Evolutionary conservation across 83 land plant genomes (phyloP), one percentile per base, ranked within the genome.

Genomic region (Picea mariana): DNA sequence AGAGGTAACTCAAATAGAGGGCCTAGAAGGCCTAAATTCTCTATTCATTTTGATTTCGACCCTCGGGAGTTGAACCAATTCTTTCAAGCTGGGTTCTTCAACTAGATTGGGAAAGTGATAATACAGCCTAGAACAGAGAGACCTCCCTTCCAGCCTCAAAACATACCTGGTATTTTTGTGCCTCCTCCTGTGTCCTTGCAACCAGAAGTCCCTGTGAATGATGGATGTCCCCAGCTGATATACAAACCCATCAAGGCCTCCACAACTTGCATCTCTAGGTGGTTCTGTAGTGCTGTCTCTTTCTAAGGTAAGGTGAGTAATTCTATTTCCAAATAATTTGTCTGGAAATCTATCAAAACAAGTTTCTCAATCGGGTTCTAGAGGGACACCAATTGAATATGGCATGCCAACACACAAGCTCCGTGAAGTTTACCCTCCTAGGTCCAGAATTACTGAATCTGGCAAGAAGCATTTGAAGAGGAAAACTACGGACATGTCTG

Each of bases 201-300:
- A n/a, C n/a, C n/a, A n/a, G n/a, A n/a, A n/a, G n/a, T n/a, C n/a
- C n/a, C n/a, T n/a, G n/a, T n/a, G n/a, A n/a, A n/a, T n/a, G n/a
- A n/a, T n/a, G n/a, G n/a, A n/a, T n/a, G n/a, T n/a, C n/a, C n/a
- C n/a, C n/a, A n/a, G n/a, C n/a, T n/a, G n/a, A n/a, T n/a, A n/a
- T n/a, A n/a, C 26, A n/a, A 80, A 77, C 47, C 82, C 23, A n/a
- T 77, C 87, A 4, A 90, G 63, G 71, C 86, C 85, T 38, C 40
- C 84, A 13, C 92, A 88, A 73, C 76, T 77, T 64, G 80, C 62
- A 44, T 85, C 90, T 17, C 91, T 93, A 11, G 91, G 84, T 23
- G 97, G 92, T 67, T 98, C 97, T 16, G 81, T 91, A 78, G 95
- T 95, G 3, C 85, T 95, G 21, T 97, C 99, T 67, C 99, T 98